Evolutionary conservation across 805 yeast genomes (phyloP).

Genomic region (Grigorovia yakushimaensis): DNA sequence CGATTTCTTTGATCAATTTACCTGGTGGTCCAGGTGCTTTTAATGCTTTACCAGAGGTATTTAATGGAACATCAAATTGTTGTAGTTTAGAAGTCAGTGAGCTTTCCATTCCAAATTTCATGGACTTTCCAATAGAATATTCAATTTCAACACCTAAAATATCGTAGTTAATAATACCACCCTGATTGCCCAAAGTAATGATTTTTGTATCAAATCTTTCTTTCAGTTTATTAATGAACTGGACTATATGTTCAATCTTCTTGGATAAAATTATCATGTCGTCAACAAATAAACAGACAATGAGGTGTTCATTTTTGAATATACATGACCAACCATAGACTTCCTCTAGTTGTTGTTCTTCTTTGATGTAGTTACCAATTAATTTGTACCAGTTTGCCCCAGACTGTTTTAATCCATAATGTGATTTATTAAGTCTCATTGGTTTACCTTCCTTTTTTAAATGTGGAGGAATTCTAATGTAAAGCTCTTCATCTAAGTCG

Average conservation of each 20-base stretch:
- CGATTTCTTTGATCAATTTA: neutral
- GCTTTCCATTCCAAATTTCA: constrained; percentile 7
- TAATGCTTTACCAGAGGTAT: no score
- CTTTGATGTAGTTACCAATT: neutral
- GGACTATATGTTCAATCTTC: neutral
- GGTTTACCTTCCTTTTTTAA: constrained; percentile 2
- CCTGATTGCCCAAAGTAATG: constrained; percentile 4
- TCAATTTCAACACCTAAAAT: neutral
- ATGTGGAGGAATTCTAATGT: constrained; percentile 5
- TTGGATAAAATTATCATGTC: constrained; percentile 7
- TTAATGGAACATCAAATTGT: neutral
- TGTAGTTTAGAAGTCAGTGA: constrained; percentile 2
- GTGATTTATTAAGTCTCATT: constrained; percentile 3
- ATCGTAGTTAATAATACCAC: neutral
- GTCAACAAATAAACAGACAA: constrained; percentile 8
- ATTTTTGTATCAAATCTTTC: constrained; percentile 8
- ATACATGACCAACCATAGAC: constrained; percentile 8
- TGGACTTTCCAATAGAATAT: neutral
- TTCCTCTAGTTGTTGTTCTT: constrained; percentile 1
- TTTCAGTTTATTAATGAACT: neutral
- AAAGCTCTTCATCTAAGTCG: constrained; percentile 1
- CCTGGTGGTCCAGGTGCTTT: constrained; percentile 1
- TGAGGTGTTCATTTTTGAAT: constrained; percentile 1
- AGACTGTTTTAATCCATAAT: constrained; percentile 4
- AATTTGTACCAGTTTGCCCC: constrained; percentile 4